phyloP scores from a whole-genome alignment of 768 basidiomycete species.

The Basidioascus undulatus region DNA sequence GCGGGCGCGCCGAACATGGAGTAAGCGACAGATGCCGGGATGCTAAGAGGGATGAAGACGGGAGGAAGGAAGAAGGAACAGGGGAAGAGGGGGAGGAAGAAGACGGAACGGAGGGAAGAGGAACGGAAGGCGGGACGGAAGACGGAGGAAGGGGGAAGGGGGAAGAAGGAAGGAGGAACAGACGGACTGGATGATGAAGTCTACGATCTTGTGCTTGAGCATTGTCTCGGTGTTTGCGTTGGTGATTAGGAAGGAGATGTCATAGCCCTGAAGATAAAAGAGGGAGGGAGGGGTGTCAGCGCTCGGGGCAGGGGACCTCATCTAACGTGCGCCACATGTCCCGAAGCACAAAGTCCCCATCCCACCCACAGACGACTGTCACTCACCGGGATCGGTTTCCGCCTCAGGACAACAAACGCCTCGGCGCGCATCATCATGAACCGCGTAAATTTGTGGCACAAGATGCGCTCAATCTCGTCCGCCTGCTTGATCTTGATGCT shows the following conservation, averaged over 20 bases:
- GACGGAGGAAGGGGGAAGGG: neutral
- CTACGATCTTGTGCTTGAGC: conserved; percentile 98
- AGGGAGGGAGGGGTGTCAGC: no score
- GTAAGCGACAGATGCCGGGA: neutral
- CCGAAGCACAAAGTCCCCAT: neutral
- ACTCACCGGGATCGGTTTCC: conserved; percentile 71
- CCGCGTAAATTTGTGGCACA: conserved; percentile 92
- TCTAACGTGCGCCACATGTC: no score
- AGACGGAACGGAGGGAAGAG: neutral
- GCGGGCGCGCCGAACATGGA: neutral
- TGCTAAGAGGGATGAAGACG: conserved; percentile 1
- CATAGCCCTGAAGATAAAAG: conserved; percentile 50
- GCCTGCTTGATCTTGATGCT: conserved; percentile 99
- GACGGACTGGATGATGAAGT: conserved; percentile 91
- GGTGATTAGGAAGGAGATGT: conserved; percentile 94
- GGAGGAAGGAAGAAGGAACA: neutral
- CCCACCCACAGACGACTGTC: no score
- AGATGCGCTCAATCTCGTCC: conserved; percentile 89
- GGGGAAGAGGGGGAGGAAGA: neutral
- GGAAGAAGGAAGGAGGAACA: neutral
- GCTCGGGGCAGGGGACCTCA: no score
- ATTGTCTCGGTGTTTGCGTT: conserved; percentile 92
- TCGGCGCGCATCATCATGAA: conserved; percentile 99
- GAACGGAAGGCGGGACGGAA: neutral
- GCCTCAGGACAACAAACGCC: conserved; percentile 81